A percentile compares a stretch with the other conserved stretches of the same genome.
Conservation (phyloP, 768 basidiomycete genomes). For the Termitomyces sp. region DNA sequence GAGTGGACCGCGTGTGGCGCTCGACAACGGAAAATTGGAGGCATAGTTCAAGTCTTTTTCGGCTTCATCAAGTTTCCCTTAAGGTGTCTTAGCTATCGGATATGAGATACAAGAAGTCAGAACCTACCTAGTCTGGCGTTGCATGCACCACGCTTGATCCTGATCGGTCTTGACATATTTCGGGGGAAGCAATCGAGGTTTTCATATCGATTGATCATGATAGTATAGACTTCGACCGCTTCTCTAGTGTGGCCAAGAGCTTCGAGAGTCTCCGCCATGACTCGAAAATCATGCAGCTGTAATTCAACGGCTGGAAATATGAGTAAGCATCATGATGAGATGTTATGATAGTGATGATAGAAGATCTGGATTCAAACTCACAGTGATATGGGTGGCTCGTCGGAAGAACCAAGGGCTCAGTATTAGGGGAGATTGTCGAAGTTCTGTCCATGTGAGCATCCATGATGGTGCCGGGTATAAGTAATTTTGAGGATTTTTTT, state of each 20-base stretch:
- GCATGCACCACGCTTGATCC: neutral
- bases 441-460: neutral
- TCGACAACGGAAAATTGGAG: neutral
- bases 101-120: neutral
- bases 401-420: neutral
- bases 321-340: neutral
- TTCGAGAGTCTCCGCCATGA: constrained; percentile 1
- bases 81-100: no score
- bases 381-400: neutral
- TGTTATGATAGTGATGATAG: neutral
- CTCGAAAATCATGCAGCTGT: neutral
- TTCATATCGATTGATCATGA: constrained; percentile 1
- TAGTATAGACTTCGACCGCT: neutral
- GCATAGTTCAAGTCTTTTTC: constrained; percentile 1
- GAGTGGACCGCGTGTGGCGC: neutral
- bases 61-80: neutral
- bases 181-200: neutral
- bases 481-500: neutral
- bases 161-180: neutral
- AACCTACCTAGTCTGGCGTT: neutral
- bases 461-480: neutral
- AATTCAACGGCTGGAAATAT: neutral
- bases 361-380: no score
- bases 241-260: neutral
- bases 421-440: neutral